These are phyloP conservation scores for Onygena corvina DNA, from an alignment of 2,329 filamentous ascomycete species.

Conservation along the genomic window DNA sequence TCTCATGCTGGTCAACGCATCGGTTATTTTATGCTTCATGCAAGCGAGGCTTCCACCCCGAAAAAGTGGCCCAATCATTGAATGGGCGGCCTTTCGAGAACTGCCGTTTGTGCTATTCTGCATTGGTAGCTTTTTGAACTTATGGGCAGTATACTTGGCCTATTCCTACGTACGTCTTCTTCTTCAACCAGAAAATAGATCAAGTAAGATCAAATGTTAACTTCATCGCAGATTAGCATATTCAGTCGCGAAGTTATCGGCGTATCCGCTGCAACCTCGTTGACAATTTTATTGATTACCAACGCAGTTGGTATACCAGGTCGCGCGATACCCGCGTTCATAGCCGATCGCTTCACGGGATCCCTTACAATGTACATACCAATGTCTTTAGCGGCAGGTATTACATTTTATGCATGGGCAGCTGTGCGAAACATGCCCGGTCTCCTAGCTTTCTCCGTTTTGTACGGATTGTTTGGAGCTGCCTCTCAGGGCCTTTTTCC, in stretches of 20 bases:
- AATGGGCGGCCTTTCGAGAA: slow-evolving; percentile 42
- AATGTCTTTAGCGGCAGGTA: slow-evolving; percentile 31
- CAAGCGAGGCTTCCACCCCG: slow-evolving; percentile 40
- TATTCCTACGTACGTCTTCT: slow-evolving; percentile 35
- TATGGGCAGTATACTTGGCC: slow-evolving; percentile 43
- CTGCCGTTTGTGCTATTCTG: slow-evolving; percentile 35
- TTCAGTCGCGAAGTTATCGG: slow-evolving; percentile 32
- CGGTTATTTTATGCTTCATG: slow-evolving; percentile 32
- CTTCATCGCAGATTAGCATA: slow-evolving; percentile 23
- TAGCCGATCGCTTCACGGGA: slow-evolving; percentile 49
- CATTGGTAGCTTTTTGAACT: slow-evolving; percentile 35
- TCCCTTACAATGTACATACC: slow-evolving; percentile 51
- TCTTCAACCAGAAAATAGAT: not conserved
- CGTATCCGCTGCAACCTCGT: slow-evolving; percentile 35
- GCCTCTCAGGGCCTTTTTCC: slow-evolving; percentile 57
- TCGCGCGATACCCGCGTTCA: slow-evolving; percentile 45
- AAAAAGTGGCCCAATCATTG: slow-evolving; percentile 40
- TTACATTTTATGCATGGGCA: slow-evolving; percentile 46
- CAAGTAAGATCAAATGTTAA: not conserved
- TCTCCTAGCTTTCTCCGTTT: slow-evolving; percentile 50
- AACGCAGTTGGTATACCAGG: slow-evolving; percentile 52
- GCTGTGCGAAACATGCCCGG: slow-evolving; percentile 40
- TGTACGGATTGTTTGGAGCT: slow-evolving; percentile 54
- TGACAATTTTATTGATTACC: slow-evolving; percentile 52
- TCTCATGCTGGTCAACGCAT: slow-evolving; percentile 41